Percentiles rank a stretch among this genome's conserved stretches.
Conservation (phyloP, 306 rosid species). For the Styphnolobium japonicum region DNA sequence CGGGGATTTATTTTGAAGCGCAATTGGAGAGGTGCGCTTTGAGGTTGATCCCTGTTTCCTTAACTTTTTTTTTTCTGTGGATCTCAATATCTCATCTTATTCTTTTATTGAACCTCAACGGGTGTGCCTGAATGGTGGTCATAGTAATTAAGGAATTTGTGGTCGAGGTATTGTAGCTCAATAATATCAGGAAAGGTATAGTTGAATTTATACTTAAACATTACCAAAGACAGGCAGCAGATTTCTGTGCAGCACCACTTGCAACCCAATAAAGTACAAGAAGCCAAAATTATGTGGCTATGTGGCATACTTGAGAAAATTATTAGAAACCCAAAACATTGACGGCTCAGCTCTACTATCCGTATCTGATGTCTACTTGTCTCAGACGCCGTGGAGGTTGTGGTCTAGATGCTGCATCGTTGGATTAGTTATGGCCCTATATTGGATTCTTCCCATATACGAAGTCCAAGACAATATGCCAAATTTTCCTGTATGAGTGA, state of each 20-base stretch:
- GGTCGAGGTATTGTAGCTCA: neutral
- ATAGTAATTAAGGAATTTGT: no score
- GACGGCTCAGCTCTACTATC: no score
- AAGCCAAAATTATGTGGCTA: neutral
- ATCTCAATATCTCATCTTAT: no score
- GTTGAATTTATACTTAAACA: neutral
- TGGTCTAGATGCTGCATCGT: neutral
- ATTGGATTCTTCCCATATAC: neutral
- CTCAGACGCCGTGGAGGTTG: neutral
- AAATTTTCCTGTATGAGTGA: neutral
- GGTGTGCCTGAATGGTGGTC: no score
- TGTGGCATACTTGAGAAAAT: neutral
- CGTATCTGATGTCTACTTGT: no score
- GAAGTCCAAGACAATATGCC: neutral
- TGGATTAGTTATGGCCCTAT: neutral
- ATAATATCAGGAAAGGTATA: neutral
- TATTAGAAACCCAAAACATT: no score
- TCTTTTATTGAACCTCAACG: no score
- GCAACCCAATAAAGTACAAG: neutral
- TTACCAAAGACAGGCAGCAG: neutral
- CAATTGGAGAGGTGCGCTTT: no score
- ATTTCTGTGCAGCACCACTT: neutral
- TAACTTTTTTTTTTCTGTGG: no score
- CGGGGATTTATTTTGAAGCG: no score
- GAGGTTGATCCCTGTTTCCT: no score